Evolutionary conservation across 2,329 filamentous ascomycete species (phyloP).

Genomic region (Penicillium rolfsii): DNA sequence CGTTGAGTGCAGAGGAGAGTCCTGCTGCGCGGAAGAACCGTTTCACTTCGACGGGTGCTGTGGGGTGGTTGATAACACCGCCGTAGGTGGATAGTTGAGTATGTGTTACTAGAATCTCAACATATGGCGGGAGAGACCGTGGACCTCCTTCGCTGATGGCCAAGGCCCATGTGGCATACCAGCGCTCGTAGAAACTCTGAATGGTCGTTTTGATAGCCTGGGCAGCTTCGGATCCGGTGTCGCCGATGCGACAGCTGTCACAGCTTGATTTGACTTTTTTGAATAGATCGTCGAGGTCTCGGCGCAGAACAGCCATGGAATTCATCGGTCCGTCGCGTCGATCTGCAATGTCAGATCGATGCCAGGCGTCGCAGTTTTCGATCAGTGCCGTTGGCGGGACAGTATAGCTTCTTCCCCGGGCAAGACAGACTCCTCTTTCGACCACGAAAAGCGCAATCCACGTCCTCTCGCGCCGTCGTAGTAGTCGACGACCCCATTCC

Average conservation of each 20-base stretch:
- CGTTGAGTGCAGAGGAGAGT: conserved; percentile 72
- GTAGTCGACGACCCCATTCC: conserved; percentile 61
- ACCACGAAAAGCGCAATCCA: conserved; percentile 75
- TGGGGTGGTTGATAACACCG: conserved; percentile 74
- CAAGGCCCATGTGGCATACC: conserved; percentile 64
- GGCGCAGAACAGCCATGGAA: conserved; percentile 69
- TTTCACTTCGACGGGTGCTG: conserved; percentile 69
- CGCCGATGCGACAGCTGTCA: conserved; percentile 39
- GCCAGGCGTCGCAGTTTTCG: conserved; percentile 71
- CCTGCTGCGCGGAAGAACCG: conserved; percentile 73
- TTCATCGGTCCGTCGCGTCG: conserved; percentile 71
- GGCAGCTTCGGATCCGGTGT: conserved; percentile 39
- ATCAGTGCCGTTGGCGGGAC: conserved; percentile 69
- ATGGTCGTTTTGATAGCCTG: conserved; percentile 61
- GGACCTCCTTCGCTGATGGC: conserved; percentile 58
- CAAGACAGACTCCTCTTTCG: conserved; percentile 72
- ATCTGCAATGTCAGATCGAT: conserved; percentile 65
- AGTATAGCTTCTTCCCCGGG: conserved; percentile 69
- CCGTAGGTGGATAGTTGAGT: conserved; percentile 75
- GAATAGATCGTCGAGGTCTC: conserved; percentile 57
- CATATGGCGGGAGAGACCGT: conserved; percentile 65
- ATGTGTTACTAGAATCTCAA: conserved; percentile 74
- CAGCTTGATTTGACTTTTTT: conserved; percentile 41
- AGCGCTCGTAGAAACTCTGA: conserved; percentile 67
- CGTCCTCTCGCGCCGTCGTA: conserved; percentile 67